These are phyloP conservation scores for Kazachstania africana DNA, from an alignment of 805 yeast genomes.

Conservation along the genomic window DNA sequence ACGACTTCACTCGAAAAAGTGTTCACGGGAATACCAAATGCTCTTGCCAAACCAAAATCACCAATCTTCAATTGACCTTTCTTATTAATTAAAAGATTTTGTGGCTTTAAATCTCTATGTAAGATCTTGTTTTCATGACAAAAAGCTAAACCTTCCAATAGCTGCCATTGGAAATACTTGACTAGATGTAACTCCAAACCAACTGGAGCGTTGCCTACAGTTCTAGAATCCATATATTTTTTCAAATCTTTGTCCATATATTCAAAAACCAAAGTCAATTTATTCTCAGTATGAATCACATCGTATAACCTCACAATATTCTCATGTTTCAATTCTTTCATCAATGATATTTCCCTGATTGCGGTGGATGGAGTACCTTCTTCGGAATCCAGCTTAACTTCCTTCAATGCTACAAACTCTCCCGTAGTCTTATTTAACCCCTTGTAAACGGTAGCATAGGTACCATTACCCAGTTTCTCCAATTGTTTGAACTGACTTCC, in stretches of 20 bases:
- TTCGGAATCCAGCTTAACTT: conserved; percentile 89
- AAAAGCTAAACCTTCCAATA: conserved; percentile 80
- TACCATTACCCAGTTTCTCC: conserved; percentile 41
- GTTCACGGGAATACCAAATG: conserved; percentile 93
- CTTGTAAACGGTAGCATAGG: conserved; percentile 96
- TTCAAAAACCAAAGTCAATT: conserved; percentile 86
- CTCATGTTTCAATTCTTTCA: conserved; percentile 88
- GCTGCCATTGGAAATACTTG: conserved; percentile 84
- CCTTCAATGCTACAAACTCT: conserved; percentile 90
- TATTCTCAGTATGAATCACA: conserved; percentile 92
- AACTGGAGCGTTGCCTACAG: conserved; percentile 20
- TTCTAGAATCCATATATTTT: conserved; percentile 80
- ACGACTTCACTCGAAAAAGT: conserved; percentile 98
- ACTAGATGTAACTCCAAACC: conserved; percentile 44
- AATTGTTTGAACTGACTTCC: conserved; percentile 27
- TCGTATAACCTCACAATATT: conserved; percentile 86
- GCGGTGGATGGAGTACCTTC: conserved; percentile 99
- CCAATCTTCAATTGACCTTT: conserved; percentile 88
- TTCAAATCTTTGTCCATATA: conserved; percentile 88
- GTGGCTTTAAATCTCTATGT: conserved; percentile 95
- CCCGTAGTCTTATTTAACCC: conserved; percentile 88
- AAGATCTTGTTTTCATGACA: conserved; percentile 91
- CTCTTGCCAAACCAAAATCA: conserved; percentile 93
- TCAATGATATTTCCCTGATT: conserved; percentile 85
- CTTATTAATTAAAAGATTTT: conserved; percentile 84